phyloP scores from a whole-genome alignment of 2,329 filamentous ascomycete genomes.

The Clonostachys solani region DNA sequence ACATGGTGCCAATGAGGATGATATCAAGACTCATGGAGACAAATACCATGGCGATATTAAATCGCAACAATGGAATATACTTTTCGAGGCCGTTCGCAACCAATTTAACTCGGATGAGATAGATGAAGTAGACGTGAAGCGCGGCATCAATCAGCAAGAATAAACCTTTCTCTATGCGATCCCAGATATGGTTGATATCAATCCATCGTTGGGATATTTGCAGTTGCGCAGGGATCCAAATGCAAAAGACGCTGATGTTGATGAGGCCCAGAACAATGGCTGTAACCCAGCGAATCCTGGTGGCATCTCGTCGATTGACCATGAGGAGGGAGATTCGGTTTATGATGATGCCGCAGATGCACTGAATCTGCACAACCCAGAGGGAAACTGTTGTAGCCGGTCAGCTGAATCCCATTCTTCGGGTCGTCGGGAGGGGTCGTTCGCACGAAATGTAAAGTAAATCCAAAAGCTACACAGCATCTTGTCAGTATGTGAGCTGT shows the following conservation, averaged over 20 bases:
- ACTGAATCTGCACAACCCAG: conserved; percentile 41
- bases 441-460: neutral
- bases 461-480: neutral
- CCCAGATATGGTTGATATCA: conserved; percentile 44
- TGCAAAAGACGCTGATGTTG: conserved; percentile 47
- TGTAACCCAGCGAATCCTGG: conserved; percentile 35
- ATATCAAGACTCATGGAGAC: conserved; percentile 18
- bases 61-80: conserved; percentile 35
- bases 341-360: conserved; percentile 49
- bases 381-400: neutral
- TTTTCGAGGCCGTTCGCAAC: conserved; percentile 42
- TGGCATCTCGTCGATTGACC: conserved; percentile 25
- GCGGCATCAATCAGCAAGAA: conserved; percentile 41
- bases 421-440: neutral
- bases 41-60: conserved; percentile 16
- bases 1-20: conserved; percentile 17
- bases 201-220: conserved; percentile 34
- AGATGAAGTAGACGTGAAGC: conserved; percentile 46
- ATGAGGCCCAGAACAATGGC: conserved; percentile 38
- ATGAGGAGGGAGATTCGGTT: conserved; percentile 45
- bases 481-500: neutral
- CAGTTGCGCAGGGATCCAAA: conserved; percentile 49
- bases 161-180: conserved; percentile 45
- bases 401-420: too few relatives aligned
- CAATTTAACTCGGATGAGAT: conserved; percentile 34